Evolutionary conservation across 805 yeast species (phyloP).

Genomic region (Candida taoyuanica): DNA sequence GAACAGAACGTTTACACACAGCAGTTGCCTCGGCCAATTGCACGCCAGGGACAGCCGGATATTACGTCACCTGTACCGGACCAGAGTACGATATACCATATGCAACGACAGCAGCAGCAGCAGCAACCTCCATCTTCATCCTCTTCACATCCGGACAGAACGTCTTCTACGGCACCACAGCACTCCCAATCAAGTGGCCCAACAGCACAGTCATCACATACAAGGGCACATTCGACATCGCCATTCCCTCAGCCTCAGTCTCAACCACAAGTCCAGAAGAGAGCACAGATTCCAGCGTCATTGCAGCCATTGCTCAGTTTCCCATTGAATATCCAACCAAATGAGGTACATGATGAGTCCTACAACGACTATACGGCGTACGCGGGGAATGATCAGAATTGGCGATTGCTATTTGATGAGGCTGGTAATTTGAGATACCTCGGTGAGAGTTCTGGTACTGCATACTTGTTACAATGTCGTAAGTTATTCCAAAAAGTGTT

Average conservation of each 20-base stretch:
- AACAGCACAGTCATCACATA: background rate
- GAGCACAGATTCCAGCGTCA: conserved; percentile 16
- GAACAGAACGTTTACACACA: too few relatives aligned
- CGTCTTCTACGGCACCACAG: too few relatives aligned
- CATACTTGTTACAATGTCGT: conserved; percentile 37
- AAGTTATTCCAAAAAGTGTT: conserved; percentile 31
- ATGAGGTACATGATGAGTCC: conserved; percentile 14
- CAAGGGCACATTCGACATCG: background rate
- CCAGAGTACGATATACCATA: too few relatives aligned
- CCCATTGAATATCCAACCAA: conserved; percentile 15
- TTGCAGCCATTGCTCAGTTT: conserved; percentile 20
- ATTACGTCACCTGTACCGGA: too few relatives aligned
- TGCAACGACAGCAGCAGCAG: background rate
- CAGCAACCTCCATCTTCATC: background rate
- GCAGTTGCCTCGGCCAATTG: too few relatives aligned
- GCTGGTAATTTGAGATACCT: conserved; percentile 35
- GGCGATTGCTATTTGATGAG: conserved; percentile 29
- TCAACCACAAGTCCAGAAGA: background rate
- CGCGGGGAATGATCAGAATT: conserved; percentile 14
- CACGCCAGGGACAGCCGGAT: background rate
- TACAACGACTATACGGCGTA: conserved; percentile 13
- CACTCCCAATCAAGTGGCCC: too few relatives aligned
- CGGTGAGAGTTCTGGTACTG: conserved; percentile 40
- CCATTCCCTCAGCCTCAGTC: too few relatives aligned
- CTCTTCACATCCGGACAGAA: background rate